Percentiles rank a stretch among this genome's conserved stretches.
phyloP scores from a whole-genome alignment of 169 alveolate genomes.

The Cryptosporidium baileyi region DNA sequence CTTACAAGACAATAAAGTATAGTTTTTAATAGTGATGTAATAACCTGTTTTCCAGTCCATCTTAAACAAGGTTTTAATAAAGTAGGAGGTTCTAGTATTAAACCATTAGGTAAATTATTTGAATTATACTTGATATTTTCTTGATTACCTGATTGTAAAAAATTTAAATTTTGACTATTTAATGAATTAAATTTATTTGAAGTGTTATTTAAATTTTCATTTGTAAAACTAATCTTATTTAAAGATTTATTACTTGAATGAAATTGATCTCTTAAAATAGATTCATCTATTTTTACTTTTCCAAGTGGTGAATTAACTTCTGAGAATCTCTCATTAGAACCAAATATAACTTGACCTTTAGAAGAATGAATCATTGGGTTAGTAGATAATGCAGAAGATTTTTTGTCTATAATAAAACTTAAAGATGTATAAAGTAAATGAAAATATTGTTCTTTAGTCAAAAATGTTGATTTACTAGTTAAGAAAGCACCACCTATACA shows the following conservation, averaged over 20 bases:
- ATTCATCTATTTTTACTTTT: slow-evolving; percentile 25
- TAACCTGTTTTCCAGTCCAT: slow-evolving; percentile 97
- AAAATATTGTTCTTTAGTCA: slow-evolving; percentile 86
- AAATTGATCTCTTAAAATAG: neutral
- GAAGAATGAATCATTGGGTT: slow-evolving; percentile 49
- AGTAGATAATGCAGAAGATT: slow-evolving; percentile 46
- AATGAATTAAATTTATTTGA: neutral
- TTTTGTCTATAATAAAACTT: slow-evolving; percentile 22
- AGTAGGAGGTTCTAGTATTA: slow-evolving; percentile 89
- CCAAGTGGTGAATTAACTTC: slow-evolving; percentile 51
- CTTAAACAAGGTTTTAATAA: slow-evolving; percentile 88
- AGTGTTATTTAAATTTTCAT: neutral
- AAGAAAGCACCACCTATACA: slow-evolving; percentile 92
- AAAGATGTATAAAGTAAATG: slow-evolving; percentile 79
- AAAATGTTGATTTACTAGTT: slow-evolving; percentile 92
- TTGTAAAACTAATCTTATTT: no score
- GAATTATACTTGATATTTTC: no score
- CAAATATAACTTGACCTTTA: slow-evolving; percentile 54
- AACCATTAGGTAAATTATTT: neutral
- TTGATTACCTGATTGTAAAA: no score
- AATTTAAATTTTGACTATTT: neutral
- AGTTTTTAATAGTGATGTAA: slow-evolving; percentile 55
- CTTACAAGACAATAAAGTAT: slow-evolving; percentile 21
- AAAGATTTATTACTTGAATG: neutral
- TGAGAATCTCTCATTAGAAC: slow-evolving; percentile 40